These are phyloP conservation scores for Hyaloscypha finlandica DNA, from an alignment of 495 filamentous ascomycete genomes.

Conservation along the genomic window DNA sequence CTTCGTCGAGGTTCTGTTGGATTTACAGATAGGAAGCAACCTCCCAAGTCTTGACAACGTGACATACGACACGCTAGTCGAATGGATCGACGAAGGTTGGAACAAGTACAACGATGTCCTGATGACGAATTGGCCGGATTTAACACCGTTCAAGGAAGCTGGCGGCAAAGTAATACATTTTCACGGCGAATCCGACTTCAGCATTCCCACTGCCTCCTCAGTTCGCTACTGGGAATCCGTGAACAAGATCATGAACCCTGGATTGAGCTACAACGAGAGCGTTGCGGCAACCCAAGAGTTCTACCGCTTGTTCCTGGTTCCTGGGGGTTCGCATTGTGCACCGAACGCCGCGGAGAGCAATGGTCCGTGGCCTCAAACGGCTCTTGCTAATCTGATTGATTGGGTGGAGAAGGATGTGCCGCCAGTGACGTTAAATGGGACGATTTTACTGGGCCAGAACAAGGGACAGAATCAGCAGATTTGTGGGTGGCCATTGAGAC, in stretches of 20 bases:
- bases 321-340: conserved; percentile 44
- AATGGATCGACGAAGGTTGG: conserved; percentile 48
- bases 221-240: conserved; percentile 54
- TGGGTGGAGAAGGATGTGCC: conserved; percentile 46
- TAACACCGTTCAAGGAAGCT: conserved; percentile 41
- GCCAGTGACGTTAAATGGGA: conserved; percentile 40
- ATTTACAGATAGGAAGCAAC: conserved; percentile 37
- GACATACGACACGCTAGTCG: conserved; percentile 50
- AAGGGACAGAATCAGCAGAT: conserved; percentile 45
- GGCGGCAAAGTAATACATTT: conserved; percentile 55
- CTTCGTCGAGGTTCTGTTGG: conserved; percentile 40
- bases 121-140: conserved; percentile 51
- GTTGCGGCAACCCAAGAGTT: conserved; percentile 46
- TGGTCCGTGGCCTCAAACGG: conserved; percentile 45
- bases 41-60: conserved; percentile 43
- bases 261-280: conserved; percentile 39
- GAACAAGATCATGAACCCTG: conserved; percentile 49
- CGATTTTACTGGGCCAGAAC: conserved; percentile 38
- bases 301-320: conserved; percentile 42
- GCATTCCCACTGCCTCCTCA: conserved; percentile 49
- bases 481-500: conserved; percentile 50
- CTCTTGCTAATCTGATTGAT: conserved; percentile 42
- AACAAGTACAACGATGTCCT: conserved; percentile 42
- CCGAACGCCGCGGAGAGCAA: conserved; percentile 43
- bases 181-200: conserved; percentile 53